A percentile compares a stretch with the other conserved stretches of the same genome.
phyloP scores from a whole-genome alignment of 805 yeast genomes.

The Saccharomyces paradoxus region DNA sequence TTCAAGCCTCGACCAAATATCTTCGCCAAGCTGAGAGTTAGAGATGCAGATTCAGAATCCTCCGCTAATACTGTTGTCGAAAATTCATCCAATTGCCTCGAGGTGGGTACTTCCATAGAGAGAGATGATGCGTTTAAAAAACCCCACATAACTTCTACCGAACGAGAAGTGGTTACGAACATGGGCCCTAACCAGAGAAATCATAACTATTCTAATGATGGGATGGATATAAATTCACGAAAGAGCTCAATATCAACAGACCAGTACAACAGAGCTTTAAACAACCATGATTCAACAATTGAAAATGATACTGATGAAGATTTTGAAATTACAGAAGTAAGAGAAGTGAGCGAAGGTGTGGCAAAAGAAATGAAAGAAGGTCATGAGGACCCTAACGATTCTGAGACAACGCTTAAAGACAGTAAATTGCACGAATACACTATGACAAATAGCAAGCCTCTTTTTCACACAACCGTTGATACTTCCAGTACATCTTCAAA shows the following conservation, averaged over 20 bases:
- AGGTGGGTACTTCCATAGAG: slow-evolving; percentile 17
- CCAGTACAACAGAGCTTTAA: neutral
- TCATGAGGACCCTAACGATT: neutral
- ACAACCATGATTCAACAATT: neutral
- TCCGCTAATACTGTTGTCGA: neutral
- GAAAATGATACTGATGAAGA: slow-evolving; percentile 26
- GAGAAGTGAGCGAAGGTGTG: slow-evolving; percentile 16
- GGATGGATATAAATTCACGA: neutral
- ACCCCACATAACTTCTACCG: neutral
- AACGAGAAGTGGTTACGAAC: neutral
- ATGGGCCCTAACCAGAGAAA: neutral
- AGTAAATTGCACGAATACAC: neutral
- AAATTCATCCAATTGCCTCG: slow-evolving; percentile 7
- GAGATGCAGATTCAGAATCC: slow-evolving; percentile 10
- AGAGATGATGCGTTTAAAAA: slow-evolving; percentile 8
- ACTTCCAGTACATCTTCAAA: slow-evolving; percentile 19
- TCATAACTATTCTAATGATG: neutral
- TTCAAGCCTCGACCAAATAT: slow-evolving; percentile 30
- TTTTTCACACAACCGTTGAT: neutral
- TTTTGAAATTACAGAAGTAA: slow-evolving; percentile 36
- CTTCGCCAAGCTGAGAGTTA: slow-evolving; percentile 23
- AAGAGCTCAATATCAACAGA: neutral
- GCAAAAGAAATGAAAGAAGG: neutral
- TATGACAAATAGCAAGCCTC: neutral
- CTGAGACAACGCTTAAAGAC: slow-evolving; percentile 26